Percentiles rank a stretch among this genome's conserved stretches.
Evolutionary conservation across 2,329 filamentous ascomycete species (phyloP).

Genomic region (Ophiostoma angusticollis): DNA sequence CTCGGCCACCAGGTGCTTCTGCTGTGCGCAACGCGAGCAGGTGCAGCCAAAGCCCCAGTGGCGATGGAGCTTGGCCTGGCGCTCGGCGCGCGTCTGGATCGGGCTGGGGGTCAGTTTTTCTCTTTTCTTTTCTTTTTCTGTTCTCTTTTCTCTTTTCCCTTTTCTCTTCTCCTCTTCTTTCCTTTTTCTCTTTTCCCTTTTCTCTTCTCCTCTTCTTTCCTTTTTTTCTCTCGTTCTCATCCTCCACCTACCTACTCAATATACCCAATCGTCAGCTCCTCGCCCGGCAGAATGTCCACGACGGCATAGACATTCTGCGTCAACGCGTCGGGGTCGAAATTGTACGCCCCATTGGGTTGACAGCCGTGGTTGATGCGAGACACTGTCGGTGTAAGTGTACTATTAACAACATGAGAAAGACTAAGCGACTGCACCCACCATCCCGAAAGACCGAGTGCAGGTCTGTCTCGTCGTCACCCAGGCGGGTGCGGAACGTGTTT

Average conservation of each 20-base stretch:
- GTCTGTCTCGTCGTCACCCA: constrained; percentile 14
- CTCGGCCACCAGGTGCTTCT: constrained; percentile 16
- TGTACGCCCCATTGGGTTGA: constrained; percentile 27
- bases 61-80: constrained; percentile 19
- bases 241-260: too few relatives aligned
- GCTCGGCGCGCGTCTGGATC: constrained; percentile 20
- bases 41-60: constrained; percentile 28
- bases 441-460: constrained; percentile 22
- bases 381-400: constrained; percentile 16
- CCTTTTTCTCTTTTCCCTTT: too few relatives aligned
- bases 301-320: constrained; percentile 25
- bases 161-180: too few relatives aligned
- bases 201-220: too few relatives aligned
- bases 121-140: too few relatives aligned
- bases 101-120: too few relatives aligned
- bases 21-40: constrained; percentile 23
- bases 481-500: constrained; percentile 19
- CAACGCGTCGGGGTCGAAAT: constrained; percentile 24
- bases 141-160: too few relatives aligned
- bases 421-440: constrained; percentile 14
- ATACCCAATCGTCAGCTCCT: constrained; percentile 30
- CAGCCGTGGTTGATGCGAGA: constrained; percentile 30
- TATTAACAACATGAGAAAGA: neutral
- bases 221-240: too few relatives aligned
- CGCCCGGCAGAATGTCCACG: constrained; percentile 24